Percentiles rank a stretch among this genome's conserved stretches.
These are phyloP conservation scores for Globisporangium ultimum DNA, from an alignment of 352 stramenopile species.

Conservation along the genomic window DNA sequence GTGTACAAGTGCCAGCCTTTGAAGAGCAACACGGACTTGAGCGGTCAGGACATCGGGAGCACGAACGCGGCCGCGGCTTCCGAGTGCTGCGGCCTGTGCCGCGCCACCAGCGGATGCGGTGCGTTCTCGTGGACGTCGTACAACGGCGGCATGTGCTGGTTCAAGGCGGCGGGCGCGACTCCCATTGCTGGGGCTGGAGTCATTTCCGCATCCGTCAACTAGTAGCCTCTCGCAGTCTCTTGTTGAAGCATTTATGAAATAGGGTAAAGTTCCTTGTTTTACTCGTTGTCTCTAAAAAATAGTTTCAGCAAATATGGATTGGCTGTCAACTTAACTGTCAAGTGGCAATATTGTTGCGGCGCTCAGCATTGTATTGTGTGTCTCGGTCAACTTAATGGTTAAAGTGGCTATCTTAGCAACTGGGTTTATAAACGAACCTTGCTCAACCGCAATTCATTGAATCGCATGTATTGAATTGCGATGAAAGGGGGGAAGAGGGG, in stretches of 20 bases:
- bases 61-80: background rate
- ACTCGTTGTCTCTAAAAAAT: no score
- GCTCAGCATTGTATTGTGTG: no score
- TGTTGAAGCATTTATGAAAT: background rate
- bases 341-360: no score
- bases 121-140: conserved; percentile 24
- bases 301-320: no score
- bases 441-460: background rate
- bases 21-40: conserved; percentile 4
- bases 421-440: no score
- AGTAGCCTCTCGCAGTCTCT: background rate
- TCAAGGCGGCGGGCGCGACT: background rate
- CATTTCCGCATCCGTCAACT: background rate
- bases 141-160: conserved; percentile 27
- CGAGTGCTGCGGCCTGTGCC: conserved; percentile 11
- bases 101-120: conserved; percentile 13
- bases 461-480: background rate
- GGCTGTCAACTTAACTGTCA: no score
- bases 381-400: no score
- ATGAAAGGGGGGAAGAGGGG: background rate
- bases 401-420: no score
- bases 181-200: background rate
- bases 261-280: no score
- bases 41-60: conserved; percentile 5
- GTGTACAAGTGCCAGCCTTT: conserved; percentile 12